Evolutionary conservation across 352 stramenopile species (phyloP), one percentile per base, ranked within the genome.

Genomic region (Phytopythium montanum): DNA sequence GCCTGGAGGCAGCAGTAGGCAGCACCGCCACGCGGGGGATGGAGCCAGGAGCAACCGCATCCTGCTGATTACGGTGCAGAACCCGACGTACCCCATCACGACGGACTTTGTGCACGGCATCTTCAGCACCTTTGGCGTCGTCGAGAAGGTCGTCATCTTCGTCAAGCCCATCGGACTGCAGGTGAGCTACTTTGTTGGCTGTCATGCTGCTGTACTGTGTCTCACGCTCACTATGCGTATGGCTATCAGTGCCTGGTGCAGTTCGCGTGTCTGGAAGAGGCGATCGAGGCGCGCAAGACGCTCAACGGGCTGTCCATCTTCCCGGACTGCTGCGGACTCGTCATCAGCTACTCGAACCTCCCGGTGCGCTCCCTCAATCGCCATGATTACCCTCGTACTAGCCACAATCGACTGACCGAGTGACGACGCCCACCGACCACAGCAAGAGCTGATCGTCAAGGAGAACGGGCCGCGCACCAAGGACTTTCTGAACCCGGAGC

Each of bases 111-210:
- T 88, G 45, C 39, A 74, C 52, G 58, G 57, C 23, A 68, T 86
- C 56, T 88, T 86, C 57, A 60, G 64, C 45, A 62, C 61, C 21
- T 86, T 81, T 57, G 78, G 78, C 23, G 42, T 46, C 16, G 76
- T 88, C 14, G 73, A 86, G 56, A 88, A 88, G 61, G 64, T 81
- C 31, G 78, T 88, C 2, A 71, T 88, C 54, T 88, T 88, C 46
- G 72, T 81, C 52, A 86, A 88, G 46, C 69, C 73, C 33, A 66
- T 86, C 6, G 78, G 78, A 0, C 61, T 86, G 0, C 73, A 81
- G 66, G 72, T 81, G 31, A 10, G 31, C 38, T 21, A 6, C 38
- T 44, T 8, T 44, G 0, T 6, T 44, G 12, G 5, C 0, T 21
- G 14, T 21, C 18, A 21, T 44, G 13, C 5, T 39, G 13, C 38